Percentiles rank a stretch among this genome's conserved stretches.
Evolutionary conservation across 352 stramenopile genomes (phyloP).

Genomic region (Phytophthora tentaculata): DNA sequence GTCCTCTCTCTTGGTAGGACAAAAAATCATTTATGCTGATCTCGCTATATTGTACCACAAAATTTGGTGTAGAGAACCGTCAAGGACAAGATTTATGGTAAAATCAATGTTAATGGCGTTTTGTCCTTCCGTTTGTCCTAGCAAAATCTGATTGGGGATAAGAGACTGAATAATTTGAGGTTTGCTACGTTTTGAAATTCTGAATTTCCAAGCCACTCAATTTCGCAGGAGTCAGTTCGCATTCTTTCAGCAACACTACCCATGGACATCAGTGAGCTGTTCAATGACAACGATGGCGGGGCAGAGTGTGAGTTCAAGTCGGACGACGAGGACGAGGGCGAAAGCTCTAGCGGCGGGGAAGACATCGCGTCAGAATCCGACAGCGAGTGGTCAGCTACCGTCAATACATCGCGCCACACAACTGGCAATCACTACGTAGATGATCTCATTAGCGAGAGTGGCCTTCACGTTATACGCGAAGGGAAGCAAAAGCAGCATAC

Average conservation of each 20-base stretch:
- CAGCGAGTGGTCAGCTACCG: not conserved
- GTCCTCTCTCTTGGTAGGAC: too few relatives aligned
- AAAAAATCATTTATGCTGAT: too few relatives aligned
- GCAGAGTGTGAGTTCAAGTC: slow-evolving; percentile 4
- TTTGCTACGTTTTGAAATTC: not conserved
- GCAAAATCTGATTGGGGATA: too few relatives aligned
- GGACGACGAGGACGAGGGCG: not conserved
- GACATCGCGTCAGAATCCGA: not conserved
- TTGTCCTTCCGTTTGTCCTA: too few relatives aligned
- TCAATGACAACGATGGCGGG: not conserved
- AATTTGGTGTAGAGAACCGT: too few relatives aligned
- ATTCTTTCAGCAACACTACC: not conserved
- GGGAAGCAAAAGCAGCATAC: slow-evolving; percentile 3
- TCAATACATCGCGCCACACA: not conserved
- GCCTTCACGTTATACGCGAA: slow-evolving; percentile 13
- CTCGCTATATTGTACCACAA: too few relatives aligned
- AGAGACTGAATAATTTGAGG: slow-evolving; percentile 10
- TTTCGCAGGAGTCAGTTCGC: not conserved
- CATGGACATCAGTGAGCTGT: slow-evolving; percentile 10
- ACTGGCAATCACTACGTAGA: slow-evolving; percentile 8
- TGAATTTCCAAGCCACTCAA: slow-evolving; percentile 1
- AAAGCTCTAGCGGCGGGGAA: not conserved
- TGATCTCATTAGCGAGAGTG: slow-evolving; percentile 1
- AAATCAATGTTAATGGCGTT: too few relatives aligned
- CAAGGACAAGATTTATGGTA: too few relatives aligned